phyloP scores from a whole-genome alignment of 2,329 filamentous ascomycete genomes.

The Aspergillus awamori region DNA sequence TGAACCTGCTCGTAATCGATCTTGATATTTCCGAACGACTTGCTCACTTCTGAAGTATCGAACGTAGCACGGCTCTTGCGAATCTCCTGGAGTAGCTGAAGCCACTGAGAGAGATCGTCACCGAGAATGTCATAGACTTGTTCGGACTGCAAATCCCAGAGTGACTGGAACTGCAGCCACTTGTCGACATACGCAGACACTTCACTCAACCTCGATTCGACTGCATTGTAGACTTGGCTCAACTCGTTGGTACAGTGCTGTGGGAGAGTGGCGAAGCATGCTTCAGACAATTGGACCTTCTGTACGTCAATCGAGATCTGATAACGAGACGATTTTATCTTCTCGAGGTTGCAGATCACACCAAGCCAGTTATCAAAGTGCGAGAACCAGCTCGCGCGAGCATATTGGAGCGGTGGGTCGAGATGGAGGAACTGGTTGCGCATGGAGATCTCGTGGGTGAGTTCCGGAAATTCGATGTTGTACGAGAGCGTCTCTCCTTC shows the following conservation, averaged over 20 bases:
- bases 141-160: slow-evolving; percentile 96
- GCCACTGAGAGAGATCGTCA: slow-evolving; percentile 88
- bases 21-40: slow-evolving; percentile 88
- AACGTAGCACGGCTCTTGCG: slow-evolving; percentile 94
- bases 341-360: slow-evolving; percentile 86
- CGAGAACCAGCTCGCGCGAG: slow-evolving; percentile 88
- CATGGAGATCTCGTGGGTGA: slow-evolving; percentile 94
- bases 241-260: slow-evolving; percentile 79
- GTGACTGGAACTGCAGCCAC: slow-evolving; percentile 97
- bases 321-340: slow-evolving; percentile 93
- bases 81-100: slow-evolving; percentile 95
- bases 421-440: slow-evolving; percentile 96
- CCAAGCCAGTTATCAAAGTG: slow-evolving; percentile 94
- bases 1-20: slow-evolving; percentile 99
- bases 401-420: slow-evolving; percentile 88
- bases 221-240: slow-evolving; percentile 74
- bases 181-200: slow-evolving; percentile 90
- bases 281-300: slow-evolving; percentile 46
- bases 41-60: slow-evolving; percentile 92
- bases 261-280: slow-evolving; percentile 79
- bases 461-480: slow-evolving; percentile 48
- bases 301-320: slow-evolving; percentile 73
- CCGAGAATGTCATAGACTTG: slow-evolving; percentile 91
- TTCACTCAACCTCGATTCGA: slow-evolving; percentile 79
- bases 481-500: slow-evolving; percentile 37